These are phyloP conservation scores for Clavulina sp. DNA, from an alignment of 768 basidiomycete genomes.

Conservation along the genomic window DNA sequence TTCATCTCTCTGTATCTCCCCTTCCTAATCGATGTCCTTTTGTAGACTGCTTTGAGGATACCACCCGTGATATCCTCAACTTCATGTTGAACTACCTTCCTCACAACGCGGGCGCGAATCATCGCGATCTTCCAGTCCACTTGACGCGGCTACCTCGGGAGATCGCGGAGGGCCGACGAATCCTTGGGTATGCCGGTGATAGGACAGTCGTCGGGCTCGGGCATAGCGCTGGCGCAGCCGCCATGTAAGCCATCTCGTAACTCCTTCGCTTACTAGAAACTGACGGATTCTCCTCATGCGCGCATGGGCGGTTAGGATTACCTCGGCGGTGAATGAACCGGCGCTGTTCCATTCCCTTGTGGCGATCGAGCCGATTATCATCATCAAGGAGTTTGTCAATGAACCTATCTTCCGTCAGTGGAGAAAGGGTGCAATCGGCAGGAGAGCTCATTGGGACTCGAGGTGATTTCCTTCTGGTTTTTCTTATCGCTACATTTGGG, in stretches of 20 bases:
- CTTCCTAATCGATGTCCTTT: not conserved
- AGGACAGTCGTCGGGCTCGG: conserved; percentile 54
- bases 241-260: conserved; percentile 41
- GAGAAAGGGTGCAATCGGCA: conserved; percentile 31
- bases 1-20: no score
- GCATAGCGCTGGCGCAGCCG: conserved; percentile 74
- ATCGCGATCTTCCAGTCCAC: conserved; percentile 33
- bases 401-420: not conserved
- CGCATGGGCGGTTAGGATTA: conserved; percentile 28
- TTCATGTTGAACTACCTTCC: conserved; percentile 59
- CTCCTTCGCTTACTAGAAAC: no score
- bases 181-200: conserved; percentile 27
- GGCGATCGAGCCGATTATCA: conserved; percentile 64
- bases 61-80: conserved; percentile 58
- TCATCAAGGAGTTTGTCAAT: conserved; percentile 11
- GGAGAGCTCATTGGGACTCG: conserved; percentile 52
- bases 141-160: conserved; percentile 30
- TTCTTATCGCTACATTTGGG: no score
- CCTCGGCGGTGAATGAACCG: conserved; percentile 46
- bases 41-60: conserved; percentile 65
- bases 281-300: not conserved
- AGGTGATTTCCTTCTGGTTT: conserved; percentile 35
- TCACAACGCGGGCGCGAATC: conserved; percentile 12
- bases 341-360: conserved; percentile 52
- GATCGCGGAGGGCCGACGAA: conserved; percentile 27